Percentiles rank a stretch among this genome's conserved stretches.
Conservation (phyloP, 805 yeast genomes). For the Myxozyma melibiosi region DNA sequence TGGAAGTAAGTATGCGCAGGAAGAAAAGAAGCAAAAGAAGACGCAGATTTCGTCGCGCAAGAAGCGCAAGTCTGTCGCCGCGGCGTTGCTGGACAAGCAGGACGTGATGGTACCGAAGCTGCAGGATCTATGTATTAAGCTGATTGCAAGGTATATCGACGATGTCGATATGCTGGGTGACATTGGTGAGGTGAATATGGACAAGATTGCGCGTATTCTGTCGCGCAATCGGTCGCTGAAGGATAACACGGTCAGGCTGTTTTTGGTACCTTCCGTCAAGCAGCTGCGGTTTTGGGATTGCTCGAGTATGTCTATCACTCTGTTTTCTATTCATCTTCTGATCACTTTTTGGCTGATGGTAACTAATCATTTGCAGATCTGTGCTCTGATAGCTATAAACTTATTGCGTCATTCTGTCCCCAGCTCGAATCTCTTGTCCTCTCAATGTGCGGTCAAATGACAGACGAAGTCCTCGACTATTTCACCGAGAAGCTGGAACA, state of each 20-base stretch:
- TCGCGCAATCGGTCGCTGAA: constrained; percentile 80
- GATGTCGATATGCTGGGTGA: constrained; percentile 85
- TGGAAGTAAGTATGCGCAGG: constrained; percentile 51
- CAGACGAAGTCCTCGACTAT: constrained; percentile 71
- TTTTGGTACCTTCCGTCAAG: constrained; percentile 61
- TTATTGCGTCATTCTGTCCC: constrained; percentile 80
- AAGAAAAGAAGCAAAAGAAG: constrained; percentile 48
- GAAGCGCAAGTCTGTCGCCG: constrained; percentile 76
- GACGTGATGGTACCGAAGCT: constrained; percentile 65
- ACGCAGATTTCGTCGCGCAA: constrained; percentile 67
- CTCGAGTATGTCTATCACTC: constrained; percentile 53
- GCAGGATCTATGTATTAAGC: constrained; percentile 78
- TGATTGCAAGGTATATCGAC: constrained; percentile 65
- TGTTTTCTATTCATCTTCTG: not conserved
- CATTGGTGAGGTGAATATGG: constrained; percentile 72
- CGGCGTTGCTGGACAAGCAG: constrained; percentile 75
- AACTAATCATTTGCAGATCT: constrained; percentile 41
- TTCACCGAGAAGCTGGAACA: constrained; percentile 59
- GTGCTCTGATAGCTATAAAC: constrained; percentile 61
- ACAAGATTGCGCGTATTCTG: constrained; percentile 72
- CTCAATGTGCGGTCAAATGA: constrained; percentile 91
- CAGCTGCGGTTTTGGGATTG: constrained; percentile 88
- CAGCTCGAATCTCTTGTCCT: constrained; percentile 64
- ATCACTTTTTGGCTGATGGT: not conserved
- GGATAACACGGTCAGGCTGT: constrained; percentile 70